Evolutionary conservation across 495 filamentous ascomycete species (phyloP).

Genomic region (Cenococcum geophilum): DNA sequence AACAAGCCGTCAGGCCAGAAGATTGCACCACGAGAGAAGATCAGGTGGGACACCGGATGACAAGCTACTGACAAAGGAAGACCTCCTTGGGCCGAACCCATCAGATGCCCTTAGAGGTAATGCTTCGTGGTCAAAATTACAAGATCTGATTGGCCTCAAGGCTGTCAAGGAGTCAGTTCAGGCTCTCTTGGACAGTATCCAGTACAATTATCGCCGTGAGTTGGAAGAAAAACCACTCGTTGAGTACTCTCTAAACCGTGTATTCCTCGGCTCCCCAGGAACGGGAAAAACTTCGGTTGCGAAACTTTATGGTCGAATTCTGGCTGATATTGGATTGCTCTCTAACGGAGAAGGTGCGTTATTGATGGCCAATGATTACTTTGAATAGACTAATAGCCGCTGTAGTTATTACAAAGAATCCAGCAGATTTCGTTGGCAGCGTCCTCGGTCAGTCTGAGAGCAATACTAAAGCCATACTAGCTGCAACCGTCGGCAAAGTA

Average conservation of each 20-base stretch:
- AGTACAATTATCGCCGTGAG: slow-evolving; percentile 57
- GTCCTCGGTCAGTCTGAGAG: slow-evolving; percentile 61
- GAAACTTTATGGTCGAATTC: slow-evolving; percentile 49
- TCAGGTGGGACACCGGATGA: slow-evolving; percentile 30
- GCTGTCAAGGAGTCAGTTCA: slow-evolving; percentile 58
- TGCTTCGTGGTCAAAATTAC: slow-evolving; percentile 53
- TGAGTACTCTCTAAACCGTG: slow-evolving; percentile 58
- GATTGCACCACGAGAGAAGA: slow-evolving; percentile 45
- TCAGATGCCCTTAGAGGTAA: slow-evolving; percentile 17
- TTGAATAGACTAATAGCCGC: slow-evolving; percentile 44
- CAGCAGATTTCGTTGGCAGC: slow-evolving; percentile 64
- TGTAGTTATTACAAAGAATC: slow-evolving; percentile 59
- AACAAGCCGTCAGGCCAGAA: slow-evolving; percentile 50
- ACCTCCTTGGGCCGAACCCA: slow-evolving; percentile 31
- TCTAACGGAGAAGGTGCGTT: slow-evolving; percentile 31
- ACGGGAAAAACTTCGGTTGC: slow-evolving; percentile 75
- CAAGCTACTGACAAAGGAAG: slow-evolving; percentile 32
- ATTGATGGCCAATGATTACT: background rate
- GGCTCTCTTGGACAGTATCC: slow-evolving; percentile 52
- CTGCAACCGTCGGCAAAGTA: slow-evolving; percentile 61
- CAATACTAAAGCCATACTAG: slow-evolving; percentile 66
- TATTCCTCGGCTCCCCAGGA: slow-evolving; percentile 65
- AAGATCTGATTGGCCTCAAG: slow-evolving; percentile 54
- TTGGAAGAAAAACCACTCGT: slow-evolving; percentile 52
- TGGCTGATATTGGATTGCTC: slow-evolving; percentile 35